These are phyloP conservation scores for Avena atlantica DNA, from an alignment of 176 grass and related monocot genomes.

Conservation along the genomic window DNA sequence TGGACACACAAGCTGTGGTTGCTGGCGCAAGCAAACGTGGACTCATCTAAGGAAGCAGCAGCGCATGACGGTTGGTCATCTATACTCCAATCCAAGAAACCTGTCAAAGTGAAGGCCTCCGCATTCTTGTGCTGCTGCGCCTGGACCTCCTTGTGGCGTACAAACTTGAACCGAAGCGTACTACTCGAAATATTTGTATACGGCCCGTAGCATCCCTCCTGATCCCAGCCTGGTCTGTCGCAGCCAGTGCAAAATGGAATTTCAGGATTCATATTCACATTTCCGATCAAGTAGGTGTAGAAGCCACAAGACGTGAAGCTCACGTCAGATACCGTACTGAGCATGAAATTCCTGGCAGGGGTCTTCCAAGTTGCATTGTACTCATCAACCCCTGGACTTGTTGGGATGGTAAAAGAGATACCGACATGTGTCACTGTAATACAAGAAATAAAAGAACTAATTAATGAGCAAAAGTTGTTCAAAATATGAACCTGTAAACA, in stretches of 20 bases:
- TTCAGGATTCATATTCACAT: not conserved
- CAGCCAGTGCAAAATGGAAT: not conserved
- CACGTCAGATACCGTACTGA: rapidly evolving
- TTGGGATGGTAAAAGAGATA: too few relatives aligned
- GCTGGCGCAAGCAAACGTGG: not conserved
- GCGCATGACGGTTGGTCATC: not conserved
- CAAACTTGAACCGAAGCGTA: not conserved
- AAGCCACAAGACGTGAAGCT: not conserved
- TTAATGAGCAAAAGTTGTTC: too few relatives aligned
- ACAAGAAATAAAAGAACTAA: too few relatives aligned
- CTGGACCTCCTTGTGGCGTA: not conserved
- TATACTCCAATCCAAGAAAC: not conserved
- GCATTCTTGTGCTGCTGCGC: not conserved
- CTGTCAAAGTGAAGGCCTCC: not conserved
- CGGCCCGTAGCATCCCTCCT: not conserved
- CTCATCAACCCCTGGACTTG: too few relatives aligned
- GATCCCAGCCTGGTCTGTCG: not conserved
- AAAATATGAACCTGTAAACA: too few relatives aligned
- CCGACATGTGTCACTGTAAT: too few relatives aligned
- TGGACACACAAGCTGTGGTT: not conserved
- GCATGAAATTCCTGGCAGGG: not conserved
- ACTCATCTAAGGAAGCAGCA: not conserved
- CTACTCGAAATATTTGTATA: not conserved
- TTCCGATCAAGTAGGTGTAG: not conserved
- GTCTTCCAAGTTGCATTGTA: not conserved